Conservation (phyloP, 2,329 filamentous ascomycete genomes). For the Coniella lustricola region DNA sequence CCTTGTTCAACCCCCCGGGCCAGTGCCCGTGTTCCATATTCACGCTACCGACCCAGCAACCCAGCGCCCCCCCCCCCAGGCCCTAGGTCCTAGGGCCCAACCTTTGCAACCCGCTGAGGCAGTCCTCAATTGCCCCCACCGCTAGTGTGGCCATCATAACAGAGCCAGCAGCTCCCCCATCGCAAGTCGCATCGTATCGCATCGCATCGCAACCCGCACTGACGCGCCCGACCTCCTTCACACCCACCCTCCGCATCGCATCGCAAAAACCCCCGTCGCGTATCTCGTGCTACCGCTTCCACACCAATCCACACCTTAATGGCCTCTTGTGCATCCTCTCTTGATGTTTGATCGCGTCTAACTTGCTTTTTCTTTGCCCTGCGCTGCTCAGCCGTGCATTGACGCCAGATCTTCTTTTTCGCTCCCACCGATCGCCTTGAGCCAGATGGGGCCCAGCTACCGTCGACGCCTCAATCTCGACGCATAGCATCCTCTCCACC, state of each 20-base stretch:
- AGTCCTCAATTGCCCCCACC: conserved; percentile 14
- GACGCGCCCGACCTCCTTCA: conserved; percentile 30
- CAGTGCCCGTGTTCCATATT: not conserved
- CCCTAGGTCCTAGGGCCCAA: too few relatives aligned
- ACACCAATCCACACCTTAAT: conserved; percentile 33
- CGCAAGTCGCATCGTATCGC: conserved; percentile 27
- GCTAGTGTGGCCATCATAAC: not conserved
- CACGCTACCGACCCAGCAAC: not conserved
- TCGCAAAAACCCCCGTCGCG: conserved; percentile 34
- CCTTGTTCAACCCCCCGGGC: not conserved
- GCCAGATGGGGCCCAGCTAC: conserved; percentile 39
- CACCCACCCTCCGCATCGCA: too few relatives aligned
- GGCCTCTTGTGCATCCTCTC: conserved; percentile 29
- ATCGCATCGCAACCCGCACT: conserved; percentile 18
- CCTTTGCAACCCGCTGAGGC: not conserved
- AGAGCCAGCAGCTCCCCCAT: not conserved
- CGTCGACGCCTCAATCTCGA: conserved; percentile 2
- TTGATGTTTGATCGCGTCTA: conserved; percentile 29
- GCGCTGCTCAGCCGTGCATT: conserved; percentile 8
- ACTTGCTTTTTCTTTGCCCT: conserved; percentile 11
- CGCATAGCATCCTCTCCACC: conserved; percentile 16
- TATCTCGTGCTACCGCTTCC: conserved; percentile 37
- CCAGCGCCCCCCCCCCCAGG: not conserved
- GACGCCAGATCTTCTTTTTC: not conserved
- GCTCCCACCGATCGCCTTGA: conserved; percentile 16